Evolutionary conservation across 371 early-diverging fungal species (phyloP).

Genomic region (Apophysomyces trapeziformis): DNA sequence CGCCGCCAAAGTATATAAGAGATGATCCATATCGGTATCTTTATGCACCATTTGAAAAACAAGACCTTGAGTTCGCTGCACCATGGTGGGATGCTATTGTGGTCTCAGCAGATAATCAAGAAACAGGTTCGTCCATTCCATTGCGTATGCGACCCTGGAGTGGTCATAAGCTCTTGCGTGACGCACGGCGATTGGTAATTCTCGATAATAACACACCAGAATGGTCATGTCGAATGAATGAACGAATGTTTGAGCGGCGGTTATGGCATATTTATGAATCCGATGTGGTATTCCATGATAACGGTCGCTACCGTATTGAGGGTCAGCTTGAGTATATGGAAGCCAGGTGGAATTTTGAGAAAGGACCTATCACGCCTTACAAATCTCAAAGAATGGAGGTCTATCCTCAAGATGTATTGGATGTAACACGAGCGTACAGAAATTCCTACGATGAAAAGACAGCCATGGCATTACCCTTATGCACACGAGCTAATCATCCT

Average conservation of each 20-base stretch:
- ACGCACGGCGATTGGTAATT: conserved; percentile 17
- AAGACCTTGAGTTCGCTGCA: conserved; percentile 17
- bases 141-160: conserved; percentile 40
- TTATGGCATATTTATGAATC: conserved; percentile 54
- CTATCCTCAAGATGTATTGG: conserved; percentile 7
- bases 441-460: conserved; percentile 2
- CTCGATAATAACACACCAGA: conserved; percentile 25
- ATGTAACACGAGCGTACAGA: background rate
- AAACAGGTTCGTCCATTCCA: conserved; percentile 29
- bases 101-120: conserved; percentile 17
- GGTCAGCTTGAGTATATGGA: conserved; percentile 49
- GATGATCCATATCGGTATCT: conserved; percentile 20
- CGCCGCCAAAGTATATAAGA: conserved; percentile 1
- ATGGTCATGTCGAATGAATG: conserved; percentile 27
- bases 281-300: conserved; percentile 37
- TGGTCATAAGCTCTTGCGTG: conserved; percentile 29
- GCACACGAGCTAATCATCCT: conserved; percentile 37
- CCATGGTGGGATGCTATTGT: conserved; percentile 51
- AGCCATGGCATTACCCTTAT: conserved; percentile 42
- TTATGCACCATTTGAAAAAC: conserved; percentile 29
- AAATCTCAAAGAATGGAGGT: conserved; percentile 34
- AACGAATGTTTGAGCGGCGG: conserved; percentile 30
- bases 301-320: conserved; percentile 37
- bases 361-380: conserved; percentile 44
- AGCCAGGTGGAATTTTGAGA: conserved; percentile 55